phyloP scores from a whole-genome alignment of 1,284 basidiomycete genomes.

The Ganoderma multipileum region DNA sequence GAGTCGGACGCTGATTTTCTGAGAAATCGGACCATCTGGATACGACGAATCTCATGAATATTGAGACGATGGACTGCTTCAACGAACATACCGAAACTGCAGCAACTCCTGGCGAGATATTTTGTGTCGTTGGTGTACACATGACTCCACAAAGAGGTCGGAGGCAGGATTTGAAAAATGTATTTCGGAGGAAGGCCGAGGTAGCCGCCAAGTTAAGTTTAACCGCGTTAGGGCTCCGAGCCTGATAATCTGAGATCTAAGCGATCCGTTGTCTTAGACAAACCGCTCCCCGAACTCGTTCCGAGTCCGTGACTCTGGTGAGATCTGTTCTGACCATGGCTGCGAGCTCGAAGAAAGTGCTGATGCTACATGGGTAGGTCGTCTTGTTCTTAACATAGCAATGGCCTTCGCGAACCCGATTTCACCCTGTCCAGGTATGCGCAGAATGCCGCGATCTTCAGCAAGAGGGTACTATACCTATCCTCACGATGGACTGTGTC shows the following conservation, averaged over 20 bases:
- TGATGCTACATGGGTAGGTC: constrained; percentile 68
- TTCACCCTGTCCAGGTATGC: constrained; percentile 63
- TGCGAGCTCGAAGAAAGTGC: constrained; percentile 44
- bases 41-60: background rate
- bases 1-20: constrained; percentile 5
- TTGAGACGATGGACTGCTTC: background rate
- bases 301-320: background rate
- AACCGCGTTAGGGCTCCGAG: background rate
- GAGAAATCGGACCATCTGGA: background rate
- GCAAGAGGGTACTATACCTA: constrained; percentile 67
- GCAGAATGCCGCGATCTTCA: constrained; percentile 83
- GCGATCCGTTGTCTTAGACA: background rate
- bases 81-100: background rate
- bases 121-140: background rate
- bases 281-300: background rate
- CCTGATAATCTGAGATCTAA: constrained; percentile 2
- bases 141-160: background rate
- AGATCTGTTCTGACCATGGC: background rate
- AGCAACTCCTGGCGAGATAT: background rate
- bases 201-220: background rate
- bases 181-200: background rate
- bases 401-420: background rate
- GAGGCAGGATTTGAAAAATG: background rate
- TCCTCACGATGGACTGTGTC: constrained; percentile 9
- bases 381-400: background rate